Percentiles rank a stretch among this genome's conserved stretches.
These are phyloP conservation scores for Mycogone perniciosa DNA, from an alignment of 2,329 filamentous ascomycete genomes.

Conservation along the genomic window DNA sequence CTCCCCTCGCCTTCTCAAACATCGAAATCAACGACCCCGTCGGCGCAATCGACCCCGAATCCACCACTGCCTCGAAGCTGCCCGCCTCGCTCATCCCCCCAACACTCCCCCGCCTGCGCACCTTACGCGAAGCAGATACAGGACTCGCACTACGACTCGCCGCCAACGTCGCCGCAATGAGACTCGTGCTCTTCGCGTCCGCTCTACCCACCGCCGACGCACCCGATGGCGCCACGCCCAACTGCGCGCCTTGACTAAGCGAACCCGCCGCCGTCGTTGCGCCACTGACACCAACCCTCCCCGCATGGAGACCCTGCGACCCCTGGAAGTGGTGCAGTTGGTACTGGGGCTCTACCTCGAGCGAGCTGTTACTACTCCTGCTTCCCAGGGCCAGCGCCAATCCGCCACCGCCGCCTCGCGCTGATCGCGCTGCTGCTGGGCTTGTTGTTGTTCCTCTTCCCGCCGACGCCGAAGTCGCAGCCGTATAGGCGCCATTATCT, in stretches of 20 bases:
- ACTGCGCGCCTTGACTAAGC: slow-evolving; percentile 7
- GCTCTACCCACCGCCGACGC: slow-evolving; percentile 11
- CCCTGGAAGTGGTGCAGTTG: not conserved
- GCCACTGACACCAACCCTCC: slow-evolving; percentile 19
- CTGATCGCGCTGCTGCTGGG: not conserved
- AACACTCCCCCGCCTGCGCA: slow-evolving; percentile 16
- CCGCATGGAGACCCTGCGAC: slow-evolving; percentile 13
- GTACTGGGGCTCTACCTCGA: not conserved
- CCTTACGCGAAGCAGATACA: slow-evolving; percentile 18
- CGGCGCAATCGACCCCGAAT: slow-evolving; percentile 54
- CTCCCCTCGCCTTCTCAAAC: slow-evolving; percentile 51
- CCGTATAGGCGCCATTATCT: slow-evolving; percentile 37
- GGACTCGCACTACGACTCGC: slow-evolving; percentile 45
- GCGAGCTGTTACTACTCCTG: not conserved
- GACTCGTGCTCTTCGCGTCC: slow-evolving; percentile 49
- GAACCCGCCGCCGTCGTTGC: slow-evolving; percentile 11
- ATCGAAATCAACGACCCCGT: slow-evolving; percentile 60
- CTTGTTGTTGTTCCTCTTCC: slow-evolving; percentile 14
- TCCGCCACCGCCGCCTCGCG: not conserved
- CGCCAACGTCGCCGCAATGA: slow-evolving; percentile 51
- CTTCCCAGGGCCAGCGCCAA: too few relatives aligned
- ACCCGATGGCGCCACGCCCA: slow-evolving; percentile 5
- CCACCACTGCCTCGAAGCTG: slow-evolving; percentile 18
- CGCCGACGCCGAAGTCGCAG: slow-evolving; percentile 37
- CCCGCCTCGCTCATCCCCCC: slow-evolving; percentile 25